Conservation (phyloP, 192 early-diverging fungal species). For the Chytriomyces hyalinus region DNA sequence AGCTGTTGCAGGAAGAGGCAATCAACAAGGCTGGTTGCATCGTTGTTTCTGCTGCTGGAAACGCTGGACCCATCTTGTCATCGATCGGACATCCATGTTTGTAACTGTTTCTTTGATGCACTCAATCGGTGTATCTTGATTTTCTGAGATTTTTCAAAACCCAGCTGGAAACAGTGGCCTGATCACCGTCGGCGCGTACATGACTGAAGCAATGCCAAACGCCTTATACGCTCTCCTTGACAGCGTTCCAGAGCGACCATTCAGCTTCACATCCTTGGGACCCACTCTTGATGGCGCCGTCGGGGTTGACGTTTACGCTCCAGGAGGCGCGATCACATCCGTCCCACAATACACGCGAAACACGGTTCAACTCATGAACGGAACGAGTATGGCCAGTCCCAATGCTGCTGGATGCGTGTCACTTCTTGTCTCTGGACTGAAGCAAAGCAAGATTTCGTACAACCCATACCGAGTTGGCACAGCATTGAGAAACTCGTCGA, state of each 20-base stretch:
- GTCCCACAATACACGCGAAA: conserved; percentile 81
- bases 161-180: conserved; percentile 55
- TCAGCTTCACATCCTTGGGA: conserved; percentile 90
- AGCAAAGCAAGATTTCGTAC: conserved; percentile 65
- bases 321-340: conserved; percentile 91
- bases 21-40: conserved; percentile 82
- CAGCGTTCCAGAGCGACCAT: conserved; percentile 74
- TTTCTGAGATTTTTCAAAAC: not conserved
- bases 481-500: conserved; percentile 76
- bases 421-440: conserved; percentile 80
- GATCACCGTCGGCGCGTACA: conserved; percentile 93
- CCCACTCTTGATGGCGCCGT: conserved; percentile 84
- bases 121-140: no score
- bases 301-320: conserved; percentile 71
- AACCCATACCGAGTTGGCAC: conserved; percentile 85
- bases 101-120: conserved; percentile 42
- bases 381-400: conserved; percentile 93
- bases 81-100: conserved; percentile 87
- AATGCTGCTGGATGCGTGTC: conserved; percentile 89
- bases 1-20: conserved; percentile 79
- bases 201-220: conserved; percentile 80
- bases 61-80: conserved; percentile 87
- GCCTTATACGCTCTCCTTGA: conserved; percentile 87
- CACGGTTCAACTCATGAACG: conserved; percentile 81
- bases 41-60: conserved; percentile 89